phyloP scores from a whole-genome alignment of 805 yeast species.

The Naumovozyma dairenensis region DNA sequence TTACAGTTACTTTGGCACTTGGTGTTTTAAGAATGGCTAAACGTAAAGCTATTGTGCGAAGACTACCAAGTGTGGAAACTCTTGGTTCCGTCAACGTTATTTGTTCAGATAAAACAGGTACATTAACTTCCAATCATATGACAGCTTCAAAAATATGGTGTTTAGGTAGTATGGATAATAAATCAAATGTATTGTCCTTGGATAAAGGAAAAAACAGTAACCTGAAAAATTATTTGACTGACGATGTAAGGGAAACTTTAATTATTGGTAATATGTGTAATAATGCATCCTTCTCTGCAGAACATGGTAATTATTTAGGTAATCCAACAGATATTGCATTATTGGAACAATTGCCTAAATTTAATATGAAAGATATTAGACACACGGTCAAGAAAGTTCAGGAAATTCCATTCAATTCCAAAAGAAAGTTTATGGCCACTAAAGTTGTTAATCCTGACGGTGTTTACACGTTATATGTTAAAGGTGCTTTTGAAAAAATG shows the following conservation, averaged over 20 bases:
- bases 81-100: slow-evolving; percentile 90
- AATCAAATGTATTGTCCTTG: slow-evolving; percentile 30
- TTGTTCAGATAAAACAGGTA: slow-evolving; percentile 87
- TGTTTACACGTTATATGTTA: slow-evolving; percentile 52
- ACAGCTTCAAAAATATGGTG: slow-evolving; percentile 81
- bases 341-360: slow-evolving; percentile 59
- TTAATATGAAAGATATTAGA: slow-evolving; percentile 66
- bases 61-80: slow-evolving; percentile 92
- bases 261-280: slow-evolving; percentile 68
- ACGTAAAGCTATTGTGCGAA: slow-evolving; percentile 85
- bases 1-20: slow-evolving; percentile 90
- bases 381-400: slow-evolving; percentile 42
- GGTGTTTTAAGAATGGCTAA: slow-evolving; percentile 96
- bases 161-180: slow-evolving; percentile 42
- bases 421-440: slow-evolving; percentile 87
- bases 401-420: slow-evolving; percentile 80
- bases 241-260: slow-evolving; percentile 45
- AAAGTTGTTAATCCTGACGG: slow-evolving; percentile 50
- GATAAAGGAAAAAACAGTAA: slow-evolving; percentile 38
- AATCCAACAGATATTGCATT: slow-evolving; percentile 94
- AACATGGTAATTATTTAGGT: slow-evolving; percentile 65
- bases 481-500: slow-evolving; percentile 85
- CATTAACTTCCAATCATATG: slow-evolving; percentile 85
- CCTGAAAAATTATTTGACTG: slow-evolving; percentile 36
- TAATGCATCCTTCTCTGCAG: slow-evolving; percentile 60